Evolutionary conservation across 2,329 filamentous ascomycete genomes (phyloP).

Genomic region (Hypoxylon sp.): DNA sequence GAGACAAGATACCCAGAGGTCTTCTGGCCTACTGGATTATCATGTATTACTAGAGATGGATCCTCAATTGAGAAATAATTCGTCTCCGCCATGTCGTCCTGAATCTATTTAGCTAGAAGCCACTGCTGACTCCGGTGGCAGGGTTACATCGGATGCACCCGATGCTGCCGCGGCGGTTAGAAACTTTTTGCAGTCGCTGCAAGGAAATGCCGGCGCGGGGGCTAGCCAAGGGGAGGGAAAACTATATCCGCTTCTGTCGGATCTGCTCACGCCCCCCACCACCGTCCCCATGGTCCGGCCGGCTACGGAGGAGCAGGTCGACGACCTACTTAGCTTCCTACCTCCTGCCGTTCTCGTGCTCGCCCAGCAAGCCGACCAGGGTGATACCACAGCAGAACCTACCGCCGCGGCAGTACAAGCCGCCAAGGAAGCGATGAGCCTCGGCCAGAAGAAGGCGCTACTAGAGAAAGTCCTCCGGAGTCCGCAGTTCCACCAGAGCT

Average conservation of each 20-base stretch:
- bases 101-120: constrained; percentile 28
- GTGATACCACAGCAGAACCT: constrained; percentile 71
- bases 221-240: constrained; percentile 64
- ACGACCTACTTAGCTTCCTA: constrained; percentile 80
- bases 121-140: constrained; percentile 62
- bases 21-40: constrained; percentile 26
- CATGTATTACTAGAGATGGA: constrained; percentile 48
- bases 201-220: constrained; percentile 62
- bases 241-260: constrained; percentile 84
- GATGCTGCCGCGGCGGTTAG: constrained; percentile 85
- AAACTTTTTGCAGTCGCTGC: constrained; percentile 87
- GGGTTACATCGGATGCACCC: constrained; percentile 68
- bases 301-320: constrained; percentile 73
- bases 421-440: constrained; percentile 77
- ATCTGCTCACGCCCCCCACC: constrained; percentile 81
- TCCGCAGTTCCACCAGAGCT: constrained; percentile 89
- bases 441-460: constrained; percentile 82
- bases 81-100: constrained; percentile 26
- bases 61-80: constrained; percentile 43
- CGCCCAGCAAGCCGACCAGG: constrained; percentile 73
- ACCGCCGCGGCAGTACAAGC: constrained; percentile 75
- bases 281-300: constrained; percentile 81
- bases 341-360: constrained; percentile 83
- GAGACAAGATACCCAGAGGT: constrained; percentile 28
- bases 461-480: constrained; percentile 85